Evolutionary conservation across 169 alveolate genomes (phyloP).

Genomic region (Eimeria nieschulzi): DNA sequence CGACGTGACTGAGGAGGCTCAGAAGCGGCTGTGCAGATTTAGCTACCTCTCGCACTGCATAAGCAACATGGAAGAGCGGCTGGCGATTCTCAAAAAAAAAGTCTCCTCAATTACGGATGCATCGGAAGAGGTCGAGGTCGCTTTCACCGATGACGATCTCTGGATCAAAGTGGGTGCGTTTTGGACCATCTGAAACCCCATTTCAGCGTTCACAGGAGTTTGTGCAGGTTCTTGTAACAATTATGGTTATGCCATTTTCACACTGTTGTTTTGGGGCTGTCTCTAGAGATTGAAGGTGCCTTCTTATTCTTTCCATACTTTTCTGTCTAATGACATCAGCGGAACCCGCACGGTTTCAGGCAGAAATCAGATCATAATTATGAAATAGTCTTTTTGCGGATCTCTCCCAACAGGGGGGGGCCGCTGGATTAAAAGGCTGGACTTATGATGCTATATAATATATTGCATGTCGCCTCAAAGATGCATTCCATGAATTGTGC

Average conservation of each 20-base stretch:
- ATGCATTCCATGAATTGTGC: neutral
- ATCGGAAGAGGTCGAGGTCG: slow-evolving; percentile 56
- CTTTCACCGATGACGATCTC: slow-evolving; percentile 56
- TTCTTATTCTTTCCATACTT: neutral
- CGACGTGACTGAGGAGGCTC: slow-evolving; percentile 72
- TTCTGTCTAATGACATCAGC: neutral
- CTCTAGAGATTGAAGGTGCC: neutral
- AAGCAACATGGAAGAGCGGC: slow-evolving; percentile 46
- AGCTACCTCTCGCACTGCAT: slow-evolving; percentile 46
- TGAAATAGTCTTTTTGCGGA: neutral
- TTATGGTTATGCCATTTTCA: neutral
- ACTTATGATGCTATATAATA: too few relatives aligned
- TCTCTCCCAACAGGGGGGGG: too few relatives aligned
- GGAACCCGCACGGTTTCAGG: too few relatives aligned
- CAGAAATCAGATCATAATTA: too few relatives aligned
- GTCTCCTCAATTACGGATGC: slow-evolving; percentile 54
- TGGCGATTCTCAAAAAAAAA: slow-evolving; percentile 48
- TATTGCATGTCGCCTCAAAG: too few relatives aligned
- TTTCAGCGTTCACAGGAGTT: too few relatives aligned
- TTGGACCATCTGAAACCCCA: neutral
- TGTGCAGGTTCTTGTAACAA: neutral
- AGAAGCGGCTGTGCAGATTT: slow-evolving; percentile 63
- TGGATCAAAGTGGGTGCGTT: slow-evolving; percentile 41
- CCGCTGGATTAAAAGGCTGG: too few relatives aligned
- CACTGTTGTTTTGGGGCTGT: neutral